These are phyloP conservation scores for Penicillium janthinellum DNA, from an alignment of 2,329 filamentous ascomycete genomes.

Conservation along the genomic window DNA sequence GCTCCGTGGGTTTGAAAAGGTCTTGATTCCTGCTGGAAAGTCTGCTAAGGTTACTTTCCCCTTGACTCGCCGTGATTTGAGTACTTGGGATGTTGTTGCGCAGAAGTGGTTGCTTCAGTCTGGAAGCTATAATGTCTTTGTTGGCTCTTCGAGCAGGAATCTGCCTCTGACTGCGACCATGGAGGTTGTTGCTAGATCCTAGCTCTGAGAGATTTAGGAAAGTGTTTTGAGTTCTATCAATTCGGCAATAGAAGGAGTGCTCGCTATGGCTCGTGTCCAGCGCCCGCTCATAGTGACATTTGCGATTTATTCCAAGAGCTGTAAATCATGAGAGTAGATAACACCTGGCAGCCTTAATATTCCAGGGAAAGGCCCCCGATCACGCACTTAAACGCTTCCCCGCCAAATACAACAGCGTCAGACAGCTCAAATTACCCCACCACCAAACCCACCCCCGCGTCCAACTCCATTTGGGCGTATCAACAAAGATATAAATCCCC, in stretches of 20 bases:
- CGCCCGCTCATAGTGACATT: no score
- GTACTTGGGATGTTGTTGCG: constrained; percentile 71
- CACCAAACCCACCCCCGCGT: constrained; percentile 47
- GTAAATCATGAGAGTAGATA: no score
- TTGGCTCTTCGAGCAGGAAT: constrained; percentile 41
- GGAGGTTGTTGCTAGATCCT: constrained; percentile 3
- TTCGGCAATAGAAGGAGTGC: neutral
- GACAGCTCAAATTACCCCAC: constrained; percentile 47
- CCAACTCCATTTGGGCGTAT: constrained; percentile 37
- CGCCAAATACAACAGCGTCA: constrained; percentile 40
- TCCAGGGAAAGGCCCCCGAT: neutral
- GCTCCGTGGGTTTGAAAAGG: constrained; percentile 75
- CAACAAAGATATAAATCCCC: constrained; percentile 44
- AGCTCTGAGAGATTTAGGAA: neutral
- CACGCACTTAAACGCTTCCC: constrained; percentile 7
- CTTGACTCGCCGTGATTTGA: constrained; percentile 73
- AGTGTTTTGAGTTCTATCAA: neutral
- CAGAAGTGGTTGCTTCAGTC: constrained; percentile 74
- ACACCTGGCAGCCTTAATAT: no score
- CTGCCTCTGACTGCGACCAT: constrained; percentile 15
- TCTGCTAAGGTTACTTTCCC: constrained; percentile 64
- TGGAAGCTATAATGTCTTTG: constrained; percentile 55
- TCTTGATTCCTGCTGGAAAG: constrained; percentile 67
- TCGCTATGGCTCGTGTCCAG: no score
- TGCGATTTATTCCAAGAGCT: no score